These are phyloP conservation scores for Austroboletus niveus DNA, from an alignment of 1,284 basidiomycete species.

Conservation along the genomic window DNA sequence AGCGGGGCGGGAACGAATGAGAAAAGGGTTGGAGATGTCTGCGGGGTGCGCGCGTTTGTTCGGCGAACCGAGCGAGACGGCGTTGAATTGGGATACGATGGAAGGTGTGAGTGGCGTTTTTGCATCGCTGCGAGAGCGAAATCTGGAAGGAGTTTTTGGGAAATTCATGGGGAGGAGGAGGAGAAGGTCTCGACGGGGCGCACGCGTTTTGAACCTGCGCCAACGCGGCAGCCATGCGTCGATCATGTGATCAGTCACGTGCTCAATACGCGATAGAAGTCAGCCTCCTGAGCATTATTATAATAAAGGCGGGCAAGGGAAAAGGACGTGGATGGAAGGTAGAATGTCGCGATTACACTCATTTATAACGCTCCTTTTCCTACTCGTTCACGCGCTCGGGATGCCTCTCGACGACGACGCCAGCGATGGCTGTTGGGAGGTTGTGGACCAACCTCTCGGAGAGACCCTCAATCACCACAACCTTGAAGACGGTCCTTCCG, in stretches of 20 bases:
- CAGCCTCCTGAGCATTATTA: constrained; percentile 18
- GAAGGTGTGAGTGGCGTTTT: constrained; percentile 74
- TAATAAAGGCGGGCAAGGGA: constrained; percentile 8
- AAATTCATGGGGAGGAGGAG: constrained; percentile 19
- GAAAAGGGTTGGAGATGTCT: constrained; percentile 63
- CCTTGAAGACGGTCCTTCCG: background rate
- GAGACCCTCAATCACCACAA: background rate
- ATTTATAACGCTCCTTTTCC: constrained; percentile 19
- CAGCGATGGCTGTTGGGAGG: background rate
- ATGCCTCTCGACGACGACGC: constrained; percentile 14
- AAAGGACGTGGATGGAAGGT: background rate
- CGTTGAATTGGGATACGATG: constrained; percentile 53
- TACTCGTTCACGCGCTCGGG: constrained; percentile 3
- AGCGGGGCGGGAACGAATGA: constrained; percentile 50
- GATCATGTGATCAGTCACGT: constrained; percentile 27
- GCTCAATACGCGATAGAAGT: constrained; percentile 10
- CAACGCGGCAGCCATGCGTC: constrained; percentile 9
- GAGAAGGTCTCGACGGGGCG: too few species aligned
- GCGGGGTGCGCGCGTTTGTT: constrained; percentile 40
- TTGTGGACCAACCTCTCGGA: too few species aligned
- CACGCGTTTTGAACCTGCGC: constrained; percentile 9
- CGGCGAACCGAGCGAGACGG: constrained; percentile 48
- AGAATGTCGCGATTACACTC: constrained; percentile 20
- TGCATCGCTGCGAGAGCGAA: constrained; percentile 64
- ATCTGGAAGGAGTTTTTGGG: constrained; percentile 65